Base-by-base conservation (phyloP, 495 filamentous ascomycete genomes). In the Cercophora sp. region DNA sequence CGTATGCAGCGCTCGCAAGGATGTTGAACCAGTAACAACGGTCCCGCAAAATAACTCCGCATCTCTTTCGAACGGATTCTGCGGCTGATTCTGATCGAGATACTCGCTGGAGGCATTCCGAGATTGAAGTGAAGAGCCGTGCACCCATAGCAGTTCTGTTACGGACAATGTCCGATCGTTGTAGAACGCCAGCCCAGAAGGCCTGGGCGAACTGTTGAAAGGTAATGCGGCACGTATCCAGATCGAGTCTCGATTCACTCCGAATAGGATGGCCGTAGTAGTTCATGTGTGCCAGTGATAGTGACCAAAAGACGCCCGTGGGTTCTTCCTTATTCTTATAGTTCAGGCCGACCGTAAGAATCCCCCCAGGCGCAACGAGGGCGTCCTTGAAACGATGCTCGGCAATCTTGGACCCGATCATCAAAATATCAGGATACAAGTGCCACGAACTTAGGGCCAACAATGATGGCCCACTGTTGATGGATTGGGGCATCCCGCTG, bases 381-480 rank as follows among this genome's bases (percentile, higher is more conserved):
- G 40, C 32, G 47, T 70, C 68, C 10, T 61, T 58, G 34, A 62
- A 54, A 20, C 26, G 18, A 18, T 69, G 27, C 8, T 61, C 41
- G 15, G 48, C 18, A 20, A 22, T 25, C n/a, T 47, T 4, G 19
- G 29, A 22, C 5, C 50, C 49, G 41, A 64, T 45, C 2, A 71
- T 62, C 3, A 59, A 26, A 19, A 73, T 59, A 44, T 73, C 57
- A 1, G 69, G 67, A 53, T 68, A 73, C 4, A 73, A n/a, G 53
- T 73, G 68, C 70, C 69, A 73, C 3, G 67, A 54, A 6, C 51
- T 54, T 4, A 73, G 55, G 8, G 41, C 69, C 4, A 73, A 40
- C 5, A 73, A 31, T 13, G 53, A 48, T 6, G 56, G 47, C 26
- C 60, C 67, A 39, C 56, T 45, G 4, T 56, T 20, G 6, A 62